These are phyloP conservation scores for Ceratocystiopsis sp. DNA, from an alignment of 2,329 filamentous ascomycete genomes.

Conservation along the genomic window DNA sequence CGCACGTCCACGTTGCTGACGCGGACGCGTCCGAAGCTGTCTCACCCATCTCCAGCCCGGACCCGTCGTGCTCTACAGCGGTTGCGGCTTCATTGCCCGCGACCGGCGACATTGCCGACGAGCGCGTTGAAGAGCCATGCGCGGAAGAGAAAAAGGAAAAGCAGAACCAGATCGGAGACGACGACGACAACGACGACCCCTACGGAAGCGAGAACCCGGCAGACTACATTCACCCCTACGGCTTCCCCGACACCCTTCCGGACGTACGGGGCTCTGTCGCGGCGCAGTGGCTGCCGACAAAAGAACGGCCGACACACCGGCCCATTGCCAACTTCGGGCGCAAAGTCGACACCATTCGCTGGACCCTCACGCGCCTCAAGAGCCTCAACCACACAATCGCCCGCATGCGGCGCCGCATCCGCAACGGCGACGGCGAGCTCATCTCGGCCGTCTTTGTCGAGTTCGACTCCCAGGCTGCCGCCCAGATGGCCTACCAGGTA, in stretches of 20 bases:
- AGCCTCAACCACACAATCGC: slow-evolving; percentile 20
- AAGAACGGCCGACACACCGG: slow-evolving; percentile 54
- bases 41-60: neutral
- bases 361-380: slow-evolving; percentile 50
- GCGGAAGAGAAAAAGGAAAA: neutral
- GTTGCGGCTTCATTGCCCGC: neutral
- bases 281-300: slow-evolving; percentile 47
- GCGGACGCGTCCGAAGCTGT: no score
- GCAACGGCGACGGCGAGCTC: slow-evolving; percentile 43
- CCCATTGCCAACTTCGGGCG: slow-evolving; percentile 46
- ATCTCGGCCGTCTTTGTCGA: slow-evolving; percentile 80
- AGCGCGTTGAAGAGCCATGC: no score
- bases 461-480: slow-evolving; percentile 65
- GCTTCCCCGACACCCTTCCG: slow-evolving; percentile 13
- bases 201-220: slow-evolving; percentile 38
- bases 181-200: slow-evolving; percentile 21
- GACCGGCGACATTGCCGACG: neutral
- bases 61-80: neutral
- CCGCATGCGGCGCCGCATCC: slow-evolving; percentile 38
- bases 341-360: slow-evolving; percentile 81
- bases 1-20: no score
- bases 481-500: slow-evolving; percentile 71
- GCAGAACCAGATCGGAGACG: slow-evolving; percentile 4
- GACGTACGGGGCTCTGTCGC: slow-evolving; percentile 35
- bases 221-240: slow-evolving; percentile 18